phyloP scores from a whole-genome alignment of 1,284 basidiomycete genomes.

The Entoloma clypeatum region DNA sequence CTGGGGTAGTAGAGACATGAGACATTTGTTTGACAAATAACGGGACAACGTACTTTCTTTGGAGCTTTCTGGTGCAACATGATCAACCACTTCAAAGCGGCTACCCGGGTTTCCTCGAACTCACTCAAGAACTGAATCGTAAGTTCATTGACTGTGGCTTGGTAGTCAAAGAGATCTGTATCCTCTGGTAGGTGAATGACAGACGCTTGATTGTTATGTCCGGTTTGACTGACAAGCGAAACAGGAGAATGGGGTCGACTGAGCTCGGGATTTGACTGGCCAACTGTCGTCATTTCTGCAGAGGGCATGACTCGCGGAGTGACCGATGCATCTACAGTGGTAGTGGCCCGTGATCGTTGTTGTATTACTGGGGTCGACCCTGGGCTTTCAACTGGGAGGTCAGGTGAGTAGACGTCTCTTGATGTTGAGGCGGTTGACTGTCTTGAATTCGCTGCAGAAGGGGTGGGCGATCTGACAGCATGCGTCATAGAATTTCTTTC shows the following conservation, averaged over 20 bases:
- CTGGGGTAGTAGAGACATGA: conserved; percentile 35
- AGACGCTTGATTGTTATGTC: conserved; percentile 27
- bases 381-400: conserved; percentile 33
- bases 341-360: conserved; percentile 27
- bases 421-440: conserved; percentile 42
- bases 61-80: conserved; percentile 99
- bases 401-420: conserved; percentile 44
- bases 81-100: conserved; percentile 95
- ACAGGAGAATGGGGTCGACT: conserved; percentile 57
- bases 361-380: conserved; percentile 12
- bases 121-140: conserved; percentile 95
- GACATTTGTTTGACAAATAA: background rate
- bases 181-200: conserved; percentile 44
- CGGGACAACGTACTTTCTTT: conserved; percentile 61
- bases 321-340: conserved; percentile 25
- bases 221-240: conserved; percentile 40
- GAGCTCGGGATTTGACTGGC: conserved; percentile 21
- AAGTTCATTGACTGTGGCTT: conserved; percentile 86
- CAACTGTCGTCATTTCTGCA: conserved; percentile 15
- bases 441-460: conserved; percentile 39
- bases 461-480: conserved; percentile 53
- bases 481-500: conserved; percentile 30
- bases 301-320: conserved; percentile 26
- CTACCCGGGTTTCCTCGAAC: conserved; percentile 93
- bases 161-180: conserved; percentile 87